Evolutionary conservation across 306 rosid species (phyloP).

Genomic region (Glycine tomentella): DNA sequence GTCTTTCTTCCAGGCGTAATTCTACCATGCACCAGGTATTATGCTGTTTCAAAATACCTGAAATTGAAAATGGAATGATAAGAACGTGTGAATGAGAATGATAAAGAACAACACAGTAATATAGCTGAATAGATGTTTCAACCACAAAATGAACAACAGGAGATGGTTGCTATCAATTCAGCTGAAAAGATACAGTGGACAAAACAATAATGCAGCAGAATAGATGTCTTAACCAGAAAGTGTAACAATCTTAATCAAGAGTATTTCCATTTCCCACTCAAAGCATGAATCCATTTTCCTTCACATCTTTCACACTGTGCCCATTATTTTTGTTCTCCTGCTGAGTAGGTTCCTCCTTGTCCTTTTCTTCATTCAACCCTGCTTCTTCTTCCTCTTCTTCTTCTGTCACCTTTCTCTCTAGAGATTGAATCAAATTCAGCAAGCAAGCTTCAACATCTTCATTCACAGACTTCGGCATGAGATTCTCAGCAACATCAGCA

Average conservation of each 20-base stretch:
- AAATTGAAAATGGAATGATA: not conserved
- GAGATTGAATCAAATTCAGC: slow-evolving; percentile 44
- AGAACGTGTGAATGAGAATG: slow-evolving; percentile 11
- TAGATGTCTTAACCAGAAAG: slow-evolving; percentile 20
- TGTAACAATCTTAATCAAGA: slow-evolving; percentile 37
- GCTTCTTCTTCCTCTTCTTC: slow-evolving; percentile 10
- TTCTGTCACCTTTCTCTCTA: slow-evolving; percentile 36
- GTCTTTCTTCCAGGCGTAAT: not conserved
- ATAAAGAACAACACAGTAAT: slow-evolving; percentile 29
- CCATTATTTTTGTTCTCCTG: slow-evolving; percentile 3
- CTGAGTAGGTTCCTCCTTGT: slow-evolving; percentile 27
- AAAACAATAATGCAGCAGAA: slow-evolving; percentile 35
- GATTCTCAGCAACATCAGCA: slow-evolving; percentile 57
- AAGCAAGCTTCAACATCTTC: slow-evolving; percentile 44
- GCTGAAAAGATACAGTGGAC: not conserved
- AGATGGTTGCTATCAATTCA: slow-evolving; percentile 15
- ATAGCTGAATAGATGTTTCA: slow-evolving; percentile 23
- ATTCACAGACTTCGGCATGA: slow-evolving; percentile 45
- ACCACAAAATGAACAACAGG: not conserved
- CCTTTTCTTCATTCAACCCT: slow-evolving; percentile 34
- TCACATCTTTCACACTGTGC: slow-evolving; percentile 39
- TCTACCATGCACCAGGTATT: not conserved
- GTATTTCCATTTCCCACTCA: slow-evolving; percentile 30
- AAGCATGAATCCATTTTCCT: slow-evolving; percentile 43
- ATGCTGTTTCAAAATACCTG: slow-evolving; percentile 19